Conservation (phyloP, 148 eudicot species). For the Amaranthus hypochondriacus region DNA sequence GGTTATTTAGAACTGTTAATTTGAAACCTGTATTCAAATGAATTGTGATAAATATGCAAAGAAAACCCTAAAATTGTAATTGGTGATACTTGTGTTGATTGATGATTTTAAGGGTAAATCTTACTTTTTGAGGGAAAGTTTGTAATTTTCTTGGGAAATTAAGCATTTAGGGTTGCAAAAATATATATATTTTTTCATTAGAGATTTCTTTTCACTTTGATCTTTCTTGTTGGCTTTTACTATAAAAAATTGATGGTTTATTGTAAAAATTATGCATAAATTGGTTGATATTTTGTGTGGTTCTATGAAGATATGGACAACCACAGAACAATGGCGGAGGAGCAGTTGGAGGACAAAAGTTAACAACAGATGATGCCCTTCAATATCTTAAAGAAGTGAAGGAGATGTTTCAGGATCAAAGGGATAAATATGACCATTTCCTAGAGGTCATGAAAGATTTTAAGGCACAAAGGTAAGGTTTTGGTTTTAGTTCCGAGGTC, state of each 20-base stretch:
- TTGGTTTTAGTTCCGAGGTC: slow-evolving; percentile 9
- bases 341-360: slow-evolving; percentile 52
- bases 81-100: background rate
- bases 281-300: slow-evolving; percentile 12
- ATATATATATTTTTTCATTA: background rate
- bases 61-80: slow-evolving; percentile 5
- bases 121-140: background rate
- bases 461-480: slow-evolving; percentile 74
- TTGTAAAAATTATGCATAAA: slow-evolving; percentile 5
- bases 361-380: slow-evolving; percentile 89
- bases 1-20: slow-evolving; percentile 7
- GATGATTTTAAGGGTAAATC: slow-evolving; percentile 1
- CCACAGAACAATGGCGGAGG: slow-evolving; percentile 47
- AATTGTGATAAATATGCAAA: background rate
- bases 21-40: slow-evolving; percentile 8
- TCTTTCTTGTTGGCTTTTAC: slow-evolving; percentile 4
- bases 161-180: slow-evolving; percentile 12
- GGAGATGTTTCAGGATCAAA: slow-evolving; percentile 86
- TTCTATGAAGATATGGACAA: slow-evolving; percentile 55
- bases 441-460: slow-evolving; percentile 99
- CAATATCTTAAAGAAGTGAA: slow-evolving; percentile 92
- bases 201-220: background rate
- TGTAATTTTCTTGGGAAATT: background rate
- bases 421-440: slow-evolving; percentile 88
- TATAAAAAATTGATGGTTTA: background rate